These are phyloP conservation scores for Podospora pseudocomata DNA, from an alignment of 495 filamentous ascomycete genomes.

Conservation along the genomic window DNA sequence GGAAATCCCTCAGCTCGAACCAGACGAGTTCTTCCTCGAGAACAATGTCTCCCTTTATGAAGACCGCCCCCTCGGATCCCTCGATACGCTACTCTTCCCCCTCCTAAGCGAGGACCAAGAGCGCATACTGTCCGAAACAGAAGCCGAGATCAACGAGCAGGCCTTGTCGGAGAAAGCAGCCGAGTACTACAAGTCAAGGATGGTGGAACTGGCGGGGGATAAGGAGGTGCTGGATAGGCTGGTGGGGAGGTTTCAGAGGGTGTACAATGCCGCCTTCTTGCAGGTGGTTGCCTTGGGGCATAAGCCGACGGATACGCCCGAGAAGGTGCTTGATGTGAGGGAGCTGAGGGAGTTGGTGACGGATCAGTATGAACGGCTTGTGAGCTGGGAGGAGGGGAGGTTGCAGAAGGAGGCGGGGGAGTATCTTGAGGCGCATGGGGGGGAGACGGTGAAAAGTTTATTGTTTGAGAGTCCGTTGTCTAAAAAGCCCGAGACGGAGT, in stretches of 20 bases:
- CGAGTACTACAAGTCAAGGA: not conserved
- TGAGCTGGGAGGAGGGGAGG: slow-evolving; percentile 8
- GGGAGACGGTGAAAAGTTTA: slow-evolving; percentile 21
- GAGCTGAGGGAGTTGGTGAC: slow-evolving; percentile 21
- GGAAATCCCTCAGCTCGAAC: slow-evolving; percentile 39
- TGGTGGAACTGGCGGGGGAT: not conserved
- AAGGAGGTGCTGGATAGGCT: slow-evolving; percentile 7
- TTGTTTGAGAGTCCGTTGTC: slow-evolving; percentile 25
- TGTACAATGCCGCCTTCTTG: slow-evolving; percentile 18
- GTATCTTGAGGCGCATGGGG: slow-evolving; percentile 4
- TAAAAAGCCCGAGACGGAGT: slow-evolving; percentile 25
- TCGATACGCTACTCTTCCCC: slow-evolving; percentile 14
- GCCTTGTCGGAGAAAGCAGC: not conserved
- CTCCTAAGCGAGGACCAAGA: slow-evolving; percentile 17
- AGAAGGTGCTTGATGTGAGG: slow-evolving; percentile 2
- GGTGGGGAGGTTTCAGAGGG: not conserved
- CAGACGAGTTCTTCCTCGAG: slow-evolving; percentile 46
- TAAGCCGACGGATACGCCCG: not conserved
- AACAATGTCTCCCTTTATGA: slow-evolving; percentile 30
- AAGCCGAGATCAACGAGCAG: slow-evolving; percentile 13
- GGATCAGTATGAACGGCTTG: slow-evolving; percentile 8
- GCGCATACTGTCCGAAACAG: slow-evolving; percentile 11
- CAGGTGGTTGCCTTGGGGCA: slow-evolving; percentile 20
- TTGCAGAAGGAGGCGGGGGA: slow-evolving; percentile 18
- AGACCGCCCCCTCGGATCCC: slow-evolving; percentile 16